A percentile compares a stretch with the other conserved stretches of the same genome.
Conservation (phyloP, 371 early-diverging fungal genomes). For the Apophysomyces elegans region DNA sequence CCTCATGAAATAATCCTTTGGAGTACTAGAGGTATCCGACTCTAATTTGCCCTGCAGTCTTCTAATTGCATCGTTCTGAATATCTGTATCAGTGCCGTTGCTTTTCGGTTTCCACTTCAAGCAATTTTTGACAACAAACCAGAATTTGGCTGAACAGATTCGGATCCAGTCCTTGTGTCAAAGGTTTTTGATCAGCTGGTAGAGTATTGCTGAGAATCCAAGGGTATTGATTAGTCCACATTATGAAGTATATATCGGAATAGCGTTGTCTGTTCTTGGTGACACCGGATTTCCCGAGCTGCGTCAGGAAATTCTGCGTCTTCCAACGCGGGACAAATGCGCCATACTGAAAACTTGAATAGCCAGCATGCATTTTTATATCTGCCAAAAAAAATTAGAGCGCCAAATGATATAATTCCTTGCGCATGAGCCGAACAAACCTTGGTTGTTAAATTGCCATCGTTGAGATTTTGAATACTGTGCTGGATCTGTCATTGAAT, state of each 20-base stretch:
- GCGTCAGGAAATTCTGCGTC: slow-evolving; percentile 52
- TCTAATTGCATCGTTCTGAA: slow-evolving; percentile 59
- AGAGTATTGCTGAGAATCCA: slow-evolving; percentile 61
- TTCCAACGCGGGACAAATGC: slow-evolving; percentile 54
- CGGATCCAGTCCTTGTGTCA: slow-evolving; percentile 19
- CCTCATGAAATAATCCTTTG: slow-evolving; percentile 58
- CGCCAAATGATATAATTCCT: no score
- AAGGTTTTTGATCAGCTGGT: slow-evolving; percentile 13
- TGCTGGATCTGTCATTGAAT: slow-evolving; percentile 61
- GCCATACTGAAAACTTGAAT: slow-evolving; percentile 56
- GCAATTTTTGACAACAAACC: slow-evolving; percentile 4
- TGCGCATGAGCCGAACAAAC: slow-evolving; percentile 22
- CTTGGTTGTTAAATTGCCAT: slow-evolving; percentile 62
- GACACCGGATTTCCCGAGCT: slow-evolving; percentile 57
- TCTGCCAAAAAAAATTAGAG: slow-evolving; percentile 17
- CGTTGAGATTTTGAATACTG: slow-evolving; percentile 59
- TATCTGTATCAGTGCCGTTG: background rate
- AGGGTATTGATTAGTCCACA: slow-evolving; percentile 73
- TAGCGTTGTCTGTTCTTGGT: slow-evolving; percentile 53
- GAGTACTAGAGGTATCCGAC: slow-evolving; percentile 44
- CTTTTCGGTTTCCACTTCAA: background rate
- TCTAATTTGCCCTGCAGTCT: slow-evolving; percentile 52
- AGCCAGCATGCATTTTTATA: slow-evolving; percentile 55
- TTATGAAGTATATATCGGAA: slow-evolving; percentile 65
- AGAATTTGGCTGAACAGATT: slow-evolving; percentile 15